Percentiles rank a stretch among this genome's conserved stretches.
Conservation (phyloP, 106 monocot species). For the Phalaenopsis aphrodite region DNA sequence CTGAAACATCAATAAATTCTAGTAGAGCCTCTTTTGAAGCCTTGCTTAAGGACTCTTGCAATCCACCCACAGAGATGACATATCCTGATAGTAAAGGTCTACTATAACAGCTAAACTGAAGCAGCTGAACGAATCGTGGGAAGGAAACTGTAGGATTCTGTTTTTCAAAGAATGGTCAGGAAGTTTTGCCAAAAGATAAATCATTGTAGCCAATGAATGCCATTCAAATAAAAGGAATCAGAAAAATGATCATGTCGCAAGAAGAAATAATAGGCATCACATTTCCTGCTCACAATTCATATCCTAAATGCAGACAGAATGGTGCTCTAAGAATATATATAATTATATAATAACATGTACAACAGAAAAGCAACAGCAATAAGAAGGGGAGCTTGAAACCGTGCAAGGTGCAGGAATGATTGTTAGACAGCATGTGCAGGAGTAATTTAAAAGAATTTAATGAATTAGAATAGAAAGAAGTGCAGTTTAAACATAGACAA, state of each 20-base stretch:
- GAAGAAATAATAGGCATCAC: background rate
- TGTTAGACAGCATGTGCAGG: no score
- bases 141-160: conserved; percentile 71
- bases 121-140: conserved; percentile 73
- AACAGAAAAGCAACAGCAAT: background rate
- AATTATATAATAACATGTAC: background rate
- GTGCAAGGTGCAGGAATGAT: no score
- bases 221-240: background rate
- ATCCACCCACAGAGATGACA: conserved; percentile 82
- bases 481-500: background rate
- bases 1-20: conserved; percentile 54
- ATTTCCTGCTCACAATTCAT: background rate
- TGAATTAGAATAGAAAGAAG: background rate
- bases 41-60: conserved; percentile 91
- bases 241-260: background rate
- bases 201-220: background rate
- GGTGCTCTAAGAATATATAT: background rate
- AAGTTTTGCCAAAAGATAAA: background rate
- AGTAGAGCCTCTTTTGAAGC: conserved; percentile 49
- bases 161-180: background rate
- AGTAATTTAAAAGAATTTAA: no score
- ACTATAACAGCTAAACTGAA: conserved; percentile 74
- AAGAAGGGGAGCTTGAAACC: no score
- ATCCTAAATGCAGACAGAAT: background rate
- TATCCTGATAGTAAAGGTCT: conserved; percentile 76